A percentile compares a stretch with the other conserved stretches of the same genome.
These are phyloP conservation scores for Yarrowia phangngaensis DNA, from an alignment of 805 yeast genomes.

Conservation along the genomic window DNA sequence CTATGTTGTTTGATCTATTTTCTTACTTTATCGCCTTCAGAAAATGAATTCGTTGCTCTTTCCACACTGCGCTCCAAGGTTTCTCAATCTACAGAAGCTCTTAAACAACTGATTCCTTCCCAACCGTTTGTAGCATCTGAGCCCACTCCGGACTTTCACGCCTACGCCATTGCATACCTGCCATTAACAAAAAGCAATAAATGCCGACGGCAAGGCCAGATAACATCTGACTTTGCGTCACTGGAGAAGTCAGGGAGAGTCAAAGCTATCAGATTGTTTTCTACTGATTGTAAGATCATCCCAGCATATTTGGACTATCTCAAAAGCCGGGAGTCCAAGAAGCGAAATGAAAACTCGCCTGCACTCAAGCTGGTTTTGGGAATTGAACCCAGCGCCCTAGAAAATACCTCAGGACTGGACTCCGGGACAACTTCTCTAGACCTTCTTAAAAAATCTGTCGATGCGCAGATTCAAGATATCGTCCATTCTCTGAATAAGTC, in stretches of 20 bases:
- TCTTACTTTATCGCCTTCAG: conserved; percentile 2
- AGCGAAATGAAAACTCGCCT: conserved; percentile 14
- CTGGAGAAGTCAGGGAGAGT: conserved; percentile 20
- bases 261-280: conserved; percentile 17
- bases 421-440: conserved; percentile 5
- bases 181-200: conserved; percentile 11
- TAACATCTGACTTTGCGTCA: conserved; percentile 14
- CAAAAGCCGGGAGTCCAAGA: conserved; percentile 4
- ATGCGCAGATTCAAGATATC: conserved; percentile 16
- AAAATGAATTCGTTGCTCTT: conserved; percentile 3
- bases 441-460: conserved; percentile 10
- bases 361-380: conserved; percentile 21
- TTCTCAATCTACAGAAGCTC: conserved; percentile 11
- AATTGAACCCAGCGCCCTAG: conserved; percentile 14
- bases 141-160: conserved; percentile 17
- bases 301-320: conserved; percentile 23
- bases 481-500: conserved; percentile 18
- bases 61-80: conserved; percentile 5
- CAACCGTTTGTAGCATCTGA: conserved; percentile 20
- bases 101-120: conserved; percentile 19
- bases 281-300: conserved; percentile 23
- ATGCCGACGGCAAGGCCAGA: conserved; percentile 24
- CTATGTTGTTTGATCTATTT: conserved; percentile 14
- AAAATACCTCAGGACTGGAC: conserved; percentile 9
- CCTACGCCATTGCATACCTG: conserved; percentile 23